Base-by-base conservation (phyloP, 805 yeast genomes). In the Allodekkera sacchari region DNA sequence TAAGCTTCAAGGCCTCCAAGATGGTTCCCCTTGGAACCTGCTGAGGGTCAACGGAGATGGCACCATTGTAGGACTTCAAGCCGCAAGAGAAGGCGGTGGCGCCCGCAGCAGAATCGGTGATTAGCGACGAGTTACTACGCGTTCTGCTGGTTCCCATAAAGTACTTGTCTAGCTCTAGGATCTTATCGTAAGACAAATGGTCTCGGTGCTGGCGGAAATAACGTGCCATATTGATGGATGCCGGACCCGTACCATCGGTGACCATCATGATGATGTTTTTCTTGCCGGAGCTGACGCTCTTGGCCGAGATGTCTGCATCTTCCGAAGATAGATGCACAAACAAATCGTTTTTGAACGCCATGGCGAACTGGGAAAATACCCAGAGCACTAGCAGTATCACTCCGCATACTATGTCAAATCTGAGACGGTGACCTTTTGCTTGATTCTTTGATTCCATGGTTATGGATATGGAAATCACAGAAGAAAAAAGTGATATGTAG, bases 31-130 rank as follows among this genome's bases (percentile, higher is more conserved):
- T 82, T 5, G 96, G 94, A n/a, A 48, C 43, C 29, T 68, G 63
- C 20, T 64, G 57, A 1, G 84, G 74, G 37, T 70, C 69, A 11
- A 88, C 95, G n/a, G 85, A 94, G 52, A 88, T 82, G 9, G 95
- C 96, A 11, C 94, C 92, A 53, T 88, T 88, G 58, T 83, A 85
- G 5, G 87, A 63, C 61, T 88, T 88, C 45, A 75, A 49, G 5
- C 77, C 89, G 55, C 95, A 84, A 0, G 94, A 67, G 48, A 87
- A 88, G 1, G 95, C 96, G 10, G 95, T 85, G 11, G 96, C 97
- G 11, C 96, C 96, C 2, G 97, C 97, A 8, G 97, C 97, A 18
- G 95, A 83, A 53, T 88, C 97, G 0, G 97, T 88, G 37, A 88
- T 73, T 45, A 83, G 63, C 2, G 94, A 81, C 41, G 67, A 63